Conservation (phyloP, 345 rosid genomes). For the Ailanthus altissimus region DNA sequence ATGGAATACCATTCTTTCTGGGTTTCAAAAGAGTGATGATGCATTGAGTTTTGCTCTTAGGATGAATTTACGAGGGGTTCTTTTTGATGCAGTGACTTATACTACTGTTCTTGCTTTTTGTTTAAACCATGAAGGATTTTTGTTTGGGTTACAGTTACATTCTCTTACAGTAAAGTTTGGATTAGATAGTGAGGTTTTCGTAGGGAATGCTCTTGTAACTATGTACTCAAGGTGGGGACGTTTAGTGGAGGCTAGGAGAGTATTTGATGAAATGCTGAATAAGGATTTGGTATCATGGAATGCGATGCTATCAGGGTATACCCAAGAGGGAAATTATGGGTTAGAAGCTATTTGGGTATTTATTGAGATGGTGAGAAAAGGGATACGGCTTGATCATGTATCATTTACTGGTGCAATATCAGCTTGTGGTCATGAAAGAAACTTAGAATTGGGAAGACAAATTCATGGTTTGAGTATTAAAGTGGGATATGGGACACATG, state of each 20-base stretch:
- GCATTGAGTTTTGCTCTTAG: conserved; percentile 54
- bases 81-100: conserved; percentile 61
- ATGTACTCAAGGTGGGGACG: conserved; percentile 63
- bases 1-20: conserved; percentile 90
- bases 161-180: conserved; percentile 51
- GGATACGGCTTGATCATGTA: conserved; percentile 76
- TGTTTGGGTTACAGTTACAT: conserved; percentile 74
- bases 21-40: conserved; percentile 49
- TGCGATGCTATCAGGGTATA: conserved; percentile 78
- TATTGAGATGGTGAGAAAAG: conserved; percentile 58
- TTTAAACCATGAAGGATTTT: conserved; percentile 51
- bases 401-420: conserved; percentile 76
- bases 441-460: conserved; percentile 68
- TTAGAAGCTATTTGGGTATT: conserved; percentile 57
- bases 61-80: conserved; percentile 53
- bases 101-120: conserved; percentile 64
- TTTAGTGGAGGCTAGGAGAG: conserved; percentile 54
- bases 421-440: conserved; percentile 69
- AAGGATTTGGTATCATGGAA: conserved; percentile 87
- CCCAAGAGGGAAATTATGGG: conserved; percentile 59
- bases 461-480: conserved; percentile 75
- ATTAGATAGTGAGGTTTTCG: conserved; percentile 55
- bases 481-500: conserved; percentile 58
- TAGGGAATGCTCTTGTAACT: conserved; percentile 78
- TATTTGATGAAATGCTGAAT: conserved; percentile 63